Evolutionary conservation across 805 yeast species (phyloP), one percentile per base, ranked within the genome.

Genomic region (Wickerhamomyces tratensis): DNA sequence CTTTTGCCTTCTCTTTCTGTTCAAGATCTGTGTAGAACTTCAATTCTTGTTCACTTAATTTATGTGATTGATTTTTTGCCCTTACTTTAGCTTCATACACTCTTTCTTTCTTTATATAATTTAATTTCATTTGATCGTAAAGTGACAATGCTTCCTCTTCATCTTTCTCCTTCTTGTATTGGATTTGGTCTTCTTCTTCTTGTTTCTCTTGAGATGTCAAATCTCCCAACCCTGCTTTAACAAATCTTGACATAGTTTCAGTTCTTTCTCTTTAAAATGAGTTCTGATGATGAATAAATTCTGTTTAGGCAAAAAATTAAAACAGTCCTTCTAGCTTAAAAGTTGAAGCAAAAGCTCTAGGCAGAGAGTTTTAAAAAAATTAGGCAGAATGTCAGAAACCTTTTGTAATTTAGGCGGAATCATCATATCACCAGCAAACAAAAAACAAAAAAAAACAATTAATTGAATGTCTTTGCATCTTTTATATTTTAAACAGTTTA

Each of bases 81-180:
- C 49, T 46, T 13, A 51, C 46, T 35, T 54, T 54, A 13, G 50
- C 58, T 36, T 52, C 51, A 41, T 47, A 50, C 25, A 47, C 53
- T 13, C 37, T 39, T 33, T 56, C 61, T 43, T 51, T 55, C 33
- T 43, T 42, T 14, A 54, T 35, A 35, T 56, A 48, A 41, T 55
- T 56, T 26, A 47, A 25, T 39, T 46, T 50, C 58, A 56, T 52
- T 45, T 56, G 61, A n/a, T 56, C 58, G 30, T 44, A 56, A 2
- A 56, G 43, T 1, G 61, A 52, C 7, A 47, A 40, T 2, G 49
- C 40, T 39, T 55, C 57, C 20, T 46, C 36, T 6, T 49, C 52
- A 26, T 55, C 55, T 25, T 47, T 47, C 7, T 51, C 56, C 6
- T 45, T 46, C 12, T 49, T 45, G 33, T 44, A 45, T 34, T 51